A percentile compares a stretch with the other conserved stretches of the same genome.
phyloP scores from a whole-genome alignment of 371 early-diverging fungal genomes.

The Saksenaea oblongispora region DNA sequence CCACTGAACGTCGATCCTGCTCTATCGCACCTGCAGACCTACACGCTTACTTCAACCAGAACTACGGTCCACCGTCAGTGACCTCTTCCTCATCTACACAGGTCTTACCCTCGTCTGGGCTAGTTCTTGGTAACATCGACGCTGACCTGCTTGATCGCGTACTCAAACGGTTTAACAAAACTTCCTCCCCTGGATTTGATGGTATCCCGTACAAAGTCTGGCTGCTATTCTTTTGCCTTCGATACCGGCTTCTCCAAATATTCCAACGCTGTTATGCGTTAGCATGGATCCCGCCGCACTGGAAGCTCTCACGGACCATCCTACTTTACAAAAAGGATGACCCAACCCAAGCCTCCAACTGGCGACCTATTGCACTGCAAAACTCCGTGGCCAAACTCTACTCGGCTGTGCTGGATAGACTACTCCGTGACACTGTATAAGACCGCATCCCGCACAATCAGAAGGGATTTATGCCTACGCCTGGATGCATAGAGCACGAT shows the following conservation, averaged over 20 bases:
- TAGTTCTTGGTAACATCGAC: neutral
- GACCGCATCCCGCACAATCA: neutral
- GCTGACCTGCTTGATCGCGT: neutral
- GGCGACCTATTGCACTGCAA: slow-evolving; percentile 16
- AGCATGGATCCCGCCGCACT: slow-evolving; percentile 2
- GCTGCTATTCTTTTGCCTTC: neutral
- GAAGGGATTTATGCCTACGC: slow-evolving; percentile 4
- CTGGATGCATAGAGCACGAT: slow-evolving; percentile 6
- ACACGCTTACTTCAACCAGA: neutral
- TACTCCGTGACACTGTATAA: neutral
- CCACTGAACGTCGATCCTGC: neutral
- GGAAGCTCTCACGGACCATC: neutral
- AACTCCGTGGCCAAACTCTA: slow-evolving; percentile 6
- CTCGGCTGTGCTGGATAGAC: neutral
- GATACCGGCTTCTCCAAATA: neutral
- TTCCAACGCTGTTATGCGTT: neutral
- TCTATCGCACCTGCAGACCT: neutral
- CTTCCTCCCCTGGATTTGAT: slow-evolving; percentile 2
- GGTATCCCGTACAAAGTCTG: slow-evolving; percentile 7
- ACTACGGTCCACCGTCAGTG: neutral
- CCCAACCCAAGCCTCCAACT: slow-evolving; percentile 13
- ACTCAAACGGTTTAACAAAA: neutral
- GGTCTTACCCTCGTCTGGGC: neutral
- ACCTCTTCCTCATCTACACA: neutral
- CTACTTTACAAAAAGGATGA: slow-evolving; percentile 24